Base-by-base conservation (phyloP, 2,329 filamentous ascomycete species). In the Cytospora piceicola region DNA sequence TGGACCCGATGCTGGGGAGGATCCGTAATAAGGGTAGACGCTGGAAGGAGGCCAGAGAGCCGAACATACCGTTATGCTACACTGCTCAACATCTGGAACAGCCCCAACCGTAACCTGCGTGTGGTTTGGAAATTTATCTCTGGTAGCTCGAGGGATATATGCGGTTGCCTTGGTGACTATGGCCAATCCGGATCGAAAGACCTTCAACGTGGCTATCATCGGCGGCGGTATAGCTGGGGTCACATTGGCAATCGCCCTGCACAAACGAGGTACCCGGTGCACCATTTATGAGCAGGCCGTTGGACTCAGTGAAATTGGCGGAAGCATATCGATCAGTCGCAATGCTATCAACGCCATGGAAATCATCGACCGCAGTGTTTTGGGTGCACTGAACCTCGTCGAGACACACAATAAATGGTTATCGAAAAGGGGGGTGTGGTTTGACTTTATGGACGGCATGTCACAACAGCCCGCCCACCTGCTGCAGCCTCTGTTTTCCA, bases 181-280 rank as follows among this genome's bases (percentile, higher is more conserved):
- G 32, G 32, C 32, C 32, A 12, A 34, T 34, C 32, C 32, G 32
- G 32, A 8, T 34, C 32, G 6, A 8, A 71, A 72, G 46, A 71
- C 71, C 7, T 71, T 77, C 61, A 69, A 75, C 58, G 64, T 79
- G 55, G 77, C 77, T 64, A 75, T 79, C 39, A 71, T 79, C 27
- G 82, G 72, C 71, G 80, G 71, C 70, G 81, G 71, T 72, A 82
- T 73, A 68, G 80, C 73, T 65, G 78, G 77, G 14, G 68, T 78
- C 0, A 75, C 73, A 7, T 72, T 79, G 9, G 75, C 77, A 3
- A 73, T 79, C 30, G 70, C 69, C 20, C 73, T 79, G 7, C 68
- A 71, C 17, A 64, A 69, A 58, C 73, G 75, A 36, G 64, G 71
- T 32, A 70, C 79, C n/a, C 67, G 69, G 2, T 70, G 73, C 64